Conservation (phyloP, 139 green algal species). For the Auxenochlorella pyrenoidosa region DNA sequence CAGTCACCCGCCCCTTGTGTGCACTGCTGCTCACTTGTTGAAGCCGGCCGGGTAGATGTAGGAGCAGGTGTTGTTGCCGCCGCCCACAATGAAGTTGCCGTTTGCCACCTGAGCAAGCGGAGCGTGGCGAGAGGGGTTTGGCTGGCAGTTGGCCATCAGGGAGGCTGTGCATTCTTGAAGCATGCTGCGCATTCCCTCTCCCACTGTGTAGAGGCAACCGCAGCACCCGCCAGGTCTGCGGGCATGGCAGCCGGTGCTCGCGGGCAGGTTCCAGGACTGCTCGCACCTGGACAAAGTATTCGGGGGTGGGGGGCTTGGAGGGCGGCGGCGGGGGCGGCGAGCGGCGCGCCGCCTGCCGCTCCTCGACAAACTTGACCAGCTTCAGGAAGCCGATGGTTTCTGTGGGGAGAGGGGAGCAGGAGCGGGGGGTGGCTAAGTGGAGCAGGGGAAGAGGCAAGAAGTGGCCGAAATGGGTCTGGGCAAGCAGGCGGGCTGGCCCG, state of each 20-base stretch:
- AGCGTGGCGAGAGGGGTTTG: not conserved
- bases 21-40: constrained; percentile 27
- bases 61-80: not conserved
- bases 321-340: not conserved
- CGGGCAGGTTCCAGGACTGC: too few relatives aligned
- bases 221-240: too few relatives aligned
- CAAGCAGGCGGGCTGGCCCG: too few relatives aligned
- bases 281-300: constrained; percentile 5
- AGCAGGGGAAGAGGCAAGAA: not conserved
- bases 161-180: too few relatives aligned
- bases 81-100: not conserved
- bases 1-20: too few relatives aligned
- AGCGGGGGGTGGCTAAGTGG: not conserved
- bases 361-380: not conserved
- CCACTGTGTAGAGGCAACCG: too few relatives aligned
- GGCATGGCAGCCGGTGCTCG: too few relatives aligned
- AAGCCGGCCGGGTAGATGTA: constrained; percentile 14
- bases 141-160: too few relatives aligned
- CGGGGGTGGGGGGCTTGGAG: not conserved
- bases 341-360: not conserved
- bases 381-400: not conserved
- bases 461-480: not conserved
- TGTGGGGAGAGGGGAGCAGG: not conserved
- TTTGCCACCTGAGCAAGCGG: not conserved
- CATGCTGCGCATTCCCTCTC: too few relatives aligned